Percentiles rank a stretch among this genome's conserved stretches.
These are phyloP conservation scores for Dendrocalamus latiflorus DNA, from an alignment of 202 grass and related monocot genomes.

Conservation along the genomic window DNA sequence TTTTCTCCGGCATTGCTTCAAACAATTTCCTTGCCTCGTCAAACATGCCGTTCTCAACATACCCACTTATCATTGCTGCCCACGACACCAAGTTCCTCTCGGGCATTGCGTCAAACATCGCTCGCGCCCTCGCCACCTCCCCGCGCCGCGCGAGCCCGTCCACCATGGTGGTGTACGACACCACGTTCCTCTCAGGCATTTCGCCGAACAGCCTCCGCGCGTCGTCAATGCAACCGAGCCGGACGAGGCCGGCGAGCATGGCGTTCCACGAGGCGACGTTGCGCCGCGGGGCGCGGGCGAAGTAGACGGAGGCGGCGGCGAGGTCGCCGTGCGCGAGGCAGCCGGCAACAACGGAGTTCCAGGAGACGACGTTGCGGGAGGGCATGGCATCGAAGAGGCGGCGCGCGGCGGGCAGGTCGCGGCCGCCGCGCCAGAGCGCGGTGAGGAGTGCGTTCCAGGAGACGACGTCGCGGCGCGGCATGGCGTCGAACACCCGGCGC, in stretches of 20 bases:
- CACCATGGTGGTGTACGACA: no score
- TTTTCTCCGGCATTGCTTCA: no score
- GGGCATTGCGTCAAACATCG: no score
- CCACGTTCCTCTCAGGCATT: no score
- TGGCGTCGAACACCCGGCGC: slow-evolving; percentile 65
- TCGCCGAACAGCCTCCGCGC: no score
- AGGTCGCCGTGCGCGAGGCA: slow-evolving; percentile 52
- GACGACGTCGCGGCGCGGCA: slow-evolving; percentile 65
- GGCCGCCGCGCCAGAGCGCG: slow-evolving; percentile 64
- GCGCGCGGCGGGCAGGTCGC: slow-evolving; percentile 46
- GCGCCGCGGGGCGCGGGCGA: slow-evolving; percentile 44
- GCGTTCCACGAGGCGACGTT: slow-evolving; percentile 89
- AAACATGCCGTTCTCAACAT: no score
- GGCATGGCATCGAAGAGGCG: slow-evolving; percentile 72
- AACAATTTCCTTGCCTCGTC: no score
- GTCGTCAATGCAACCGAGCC: no score
- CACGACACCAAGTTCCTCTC: no score
- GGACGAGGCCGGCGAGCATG: slow-evolving; percentile 28
- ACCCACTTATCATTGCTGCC: no score
- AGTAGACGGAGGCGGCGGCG: slow-evolving; percentile 56
- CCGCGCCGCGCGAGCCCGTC: no score
- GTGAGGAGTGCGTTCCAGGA: slow-evolving; percentile 85
- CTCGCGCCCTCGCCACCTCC: no score
- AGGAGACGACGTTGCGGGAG: slow-evolving; percentile 67
- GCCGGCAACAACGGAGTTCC: slow-evolving; percentile 95